phyloP scores from a whole-genome alignment of 441 rosid genomes.

The Corymbia citriodora region DNA sequence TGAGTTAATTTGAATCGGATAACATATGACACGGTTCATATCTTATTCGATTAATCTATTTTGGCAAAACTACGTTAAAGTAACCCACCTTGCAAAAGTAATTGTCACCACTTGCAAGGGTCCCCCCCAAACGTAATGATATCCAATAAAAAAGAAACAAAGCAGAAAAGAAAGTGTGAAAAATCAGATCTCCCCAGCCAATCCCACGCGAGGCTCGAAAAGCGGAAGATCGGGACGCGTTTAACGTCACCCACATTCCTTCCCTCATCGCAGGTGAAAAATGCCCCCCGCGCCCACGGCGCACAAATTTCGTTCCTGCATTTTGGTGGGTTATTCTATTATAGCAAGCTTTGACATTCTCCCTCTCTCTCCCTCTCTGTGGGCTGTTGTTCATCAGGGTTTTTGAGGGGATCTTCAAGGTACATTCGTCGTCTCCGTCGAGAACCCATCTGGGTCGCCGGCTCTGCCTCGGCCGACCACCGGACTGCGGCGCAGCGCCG shows the following conservation, averaged over 20 bases:
- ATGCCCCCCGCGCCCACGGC: background rate
- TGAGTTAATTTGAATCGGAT: no score
- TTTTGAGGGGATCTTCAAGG: background rate
- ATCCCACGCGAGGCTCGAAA: background rate
- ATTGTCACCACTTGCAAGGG: no score
- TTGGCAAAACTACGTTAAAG: no score
- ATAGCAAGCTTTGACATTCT: background rate
- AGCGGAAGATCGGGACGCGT: background rate
- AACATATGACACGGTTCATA: no score
- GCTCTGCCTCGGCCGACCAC: background rate
- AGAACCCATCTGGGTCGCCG: background rate
- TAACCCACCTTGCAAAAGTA: no score
- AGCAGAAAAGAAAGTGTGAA: background rate
- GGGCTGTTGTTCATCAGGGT: background rate
- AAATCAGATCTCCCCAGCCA: background rate
- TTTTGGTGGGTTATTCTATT: background rate
- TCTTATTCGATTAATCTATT: no score
- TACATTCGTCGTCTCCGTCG: background rate
- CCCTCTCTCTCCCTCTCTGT: background rate
- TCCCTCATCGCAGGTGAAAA: background rate
- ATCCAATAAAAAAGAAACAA: background rate
- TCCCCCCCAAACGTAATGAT: no score
- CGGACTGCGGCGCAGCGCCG: background rate
- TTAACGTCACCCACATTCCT: background rate
- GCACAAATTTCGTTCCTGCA: background rate